phyloP scores from a whole-genome alignment of 768 basidiomycete species.

The Trametopsis cervina region DNA sequence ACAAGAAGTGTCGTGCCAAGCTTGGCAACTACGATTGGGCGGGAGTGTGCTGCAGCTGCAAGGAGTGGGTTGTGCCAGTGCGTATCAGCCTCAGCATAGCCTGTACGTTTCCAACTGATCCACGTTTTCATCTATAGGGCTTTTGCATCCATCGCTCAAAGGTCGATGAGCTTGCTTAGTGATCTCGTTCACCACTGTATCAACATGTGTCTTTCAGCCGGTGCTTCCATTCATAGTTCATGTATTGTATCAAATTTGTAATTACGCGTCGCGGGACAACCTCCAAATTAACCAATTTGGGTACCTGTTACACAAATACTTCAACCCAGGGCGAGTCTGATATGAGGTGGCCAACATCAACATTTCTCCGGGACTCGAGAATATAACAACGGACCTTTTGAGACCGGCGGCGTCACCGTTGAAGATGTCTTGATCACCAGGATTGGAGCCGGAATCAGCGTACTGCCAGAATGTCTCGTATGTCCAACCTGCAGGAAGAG shows the following conservation, averaged over 20 bases:
- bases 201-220: background rate
- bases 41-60: constrained; percentile 85
- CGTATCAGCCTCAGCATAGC: constrained; percentile 22
- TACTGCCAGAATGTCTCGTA: constrained; percentile 58
- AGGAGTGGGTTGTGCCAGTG: constrained; percentile 89
- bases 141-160: constrained; percentile 49
- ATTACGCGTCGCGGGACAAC: background rate
- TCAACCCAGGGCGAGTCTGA: constrained; percentile 9
- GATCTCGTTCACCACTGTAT: background rate
- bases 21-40: constrained; percentile 98
- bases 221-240: background rate
- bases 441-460: constrained; percentile 45
- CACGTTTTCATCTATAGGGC: constrained; percentile 29
- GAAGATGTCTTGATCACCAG: constrained; percentile 52
- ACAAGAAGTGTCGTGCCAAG: constrained; percentile 84
- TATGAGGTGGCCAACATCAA: background rate
- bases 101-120: background rate
- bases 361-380: background rate
- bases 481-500: constrained; percentile 58
- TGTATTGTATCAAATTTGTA: background rate
- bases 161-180: constrained; percentile 42
- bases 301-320: too few relatives aligned
- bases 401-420: constrained; percentile 44
- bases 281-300: too few relatives aligned
- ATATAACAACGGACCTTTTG: constrained; percentile 23